A percentile compares a stretch with the other conserved stretches of the same genome.
Evolutionary conservation across 495 filamentous ascomycete species (phyloP).

Genomic region (Hyaloscypha variabilis): DNA sequence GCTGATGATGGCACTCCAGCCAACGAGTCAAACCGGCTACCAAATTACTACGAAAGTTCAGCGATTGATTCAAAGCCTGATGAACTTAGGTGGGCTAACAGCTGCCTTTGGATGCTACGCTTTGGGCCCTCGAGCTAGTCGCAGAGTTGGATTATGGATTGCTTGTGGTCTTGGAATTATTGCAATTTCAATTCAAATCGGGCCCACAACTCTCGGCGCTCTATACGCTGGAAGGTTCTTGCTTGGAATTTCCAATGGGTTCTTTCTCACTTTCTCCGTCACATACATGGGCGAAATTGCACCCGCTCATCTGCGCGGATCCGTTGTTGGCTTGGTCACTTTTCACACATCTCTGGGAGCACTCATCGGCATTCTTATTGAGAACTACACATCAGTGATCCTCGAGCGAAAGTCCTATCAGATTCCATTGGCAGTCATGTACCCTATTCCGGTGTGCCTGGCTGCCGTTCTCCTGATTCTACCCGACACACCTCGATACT

Average conservation of each 20-base stretch:
- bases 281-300: conserved; percentile 48
- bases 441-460: conserved; percentile 51
- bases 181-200: conserved; percentile 51
- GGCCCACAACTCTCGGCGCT: conserved; percentile 41
- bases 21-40: conserved; percentile 24
- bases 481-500: conserved; percentile 57
- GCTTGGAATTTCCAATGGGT: conserved; percentile 54
- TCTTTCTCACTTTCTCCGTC: conserved; percentile 56
- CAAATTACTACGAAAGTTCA: conserved; percentile 43
- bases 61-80: conserved; percentile 42
- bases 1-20: neutral
- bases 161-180: conserved; percentile 46
- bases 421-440: conserved; percentile 56
- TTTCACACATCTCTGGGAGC: conserved; percentile 54
- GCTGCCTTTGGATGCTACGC: conserved; percentile 45
- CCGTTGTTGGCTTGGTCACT: conserved; percentile 52
- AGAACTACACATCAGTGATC: conserved; percentile 47
- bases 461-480: conserved; percentile 51
- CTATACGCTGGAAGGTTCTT: conserved; percentile 53
- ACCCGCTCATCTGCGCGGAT: conserved; percentile 46
- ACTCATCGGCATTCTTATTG: conserved; percentile 55
- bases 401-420: conserved; percentile 46
- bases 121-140: conserved; percentile 30
- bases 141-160: conserved; percentile 47
- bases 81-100: conserved; percentile 45